These are phyloP conservation scores for Phytophthora constricta DNA, from an alignment of 352 stramenopile species.

Conservation along the genomic window DNA sequence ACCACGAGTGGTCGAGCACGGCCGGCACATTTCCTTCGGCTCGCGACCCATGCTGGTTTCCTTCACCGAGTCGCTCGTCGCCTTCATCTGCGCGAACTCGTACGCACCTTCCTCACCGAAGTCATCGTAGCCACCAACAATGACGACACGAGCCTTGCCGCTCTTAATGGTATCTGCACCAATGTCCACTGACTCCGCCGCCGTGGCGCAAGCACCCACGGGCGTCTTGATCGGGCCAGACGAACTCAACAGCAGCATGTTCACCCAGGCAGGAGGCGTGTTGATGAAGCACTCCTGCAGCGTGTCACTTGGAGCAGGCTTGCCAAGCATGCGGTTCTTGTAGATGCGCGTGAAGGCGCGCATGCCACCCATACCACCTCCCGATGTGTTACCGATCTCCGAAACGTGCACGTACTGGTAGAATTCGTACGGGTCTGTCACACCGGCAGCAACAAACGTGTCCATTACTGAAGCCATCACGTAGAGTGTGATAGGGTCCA, in stretches of 20 bases:
- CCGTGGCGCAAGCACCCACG: slow-evolving; percentile 86
- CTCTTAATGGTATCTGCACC: slow-evolving; percentile 91
- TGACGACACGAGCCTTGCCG: slow-evolving; percentile 86
- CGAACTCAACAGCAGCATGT: slow-evolving; percentile 89
- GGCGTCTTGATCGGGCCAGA: slow-evolving; percentile 91
- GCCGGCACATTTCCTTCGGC: slow-evolving; percentile 84
- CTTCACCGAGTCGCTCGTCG: too few species aligned
- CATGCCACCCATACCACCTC: too few species aligned
- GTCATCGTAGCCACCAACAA: slow-evolving; percentile 89
- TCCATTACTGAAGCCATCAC: too few species aligned
- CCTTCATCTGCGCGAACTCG: too few species aligned
- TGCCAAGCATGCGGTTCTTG: slow-evolving; percentile 67
- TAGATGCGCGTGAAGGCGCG: slow-evolving; percentile 82
- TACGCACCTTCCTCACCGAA: slow-evolving; percentile 92
- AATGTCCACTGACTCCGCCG: slow-evolving; percentile 89
- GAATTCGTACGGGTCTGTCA: too few species aligned
- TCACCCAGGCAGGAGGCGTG: slow-evolving; percentile 92
- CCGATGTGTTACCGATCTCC: too few species aligned
- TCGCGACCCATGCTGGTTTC: too few species aligned
- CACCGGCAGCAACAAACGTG: too few species aligned
- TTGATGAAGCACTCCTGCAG: slow-evolving; percentile 84
- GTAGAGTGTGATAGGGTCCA: too few species aligned
- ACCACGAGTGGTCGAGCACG: slow-evolving; percentile 76
- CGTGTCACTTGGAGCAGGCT: slow-evolving; percentile 74
- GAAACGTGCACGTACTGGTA: too few species aligned